Evolutionary conservation across 2,329 filamentous ascomycete genomes (phyloP).

Genomic region (Microsporum audouinii): DNA sequence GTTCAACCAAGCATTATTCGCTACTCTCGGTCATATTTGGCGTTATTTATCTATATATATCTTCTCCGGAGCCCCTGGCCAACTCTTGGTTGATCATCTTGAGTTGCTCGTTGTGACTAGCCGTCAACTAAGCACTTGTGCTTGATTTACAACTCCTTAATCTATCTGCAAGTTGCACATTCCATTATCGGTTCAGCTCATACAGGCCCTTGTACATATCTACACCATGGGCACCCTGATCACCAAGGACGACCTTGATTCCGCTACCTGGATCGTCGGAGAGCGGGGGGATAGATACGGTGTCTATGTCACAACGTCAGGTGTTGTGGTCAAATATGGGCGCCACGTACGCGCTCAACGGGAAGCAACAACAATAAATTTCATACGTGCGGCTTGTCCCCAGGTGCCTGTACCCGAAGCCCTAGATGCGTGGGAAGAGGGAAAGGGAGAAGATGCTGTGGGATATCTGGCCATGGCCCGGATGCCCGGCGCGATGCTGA

Average conservation of each 20-base stretch:
- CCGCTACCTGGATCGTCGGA: constrained; percentile 15
- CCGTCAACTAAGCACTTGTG: no score
- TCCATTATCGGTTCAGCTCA: no score
- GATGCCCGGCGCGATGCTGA: constrained; percentile 17
- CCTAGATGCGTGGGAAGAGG: constrained; percentile 17
- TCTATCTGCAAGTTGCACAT: no score
- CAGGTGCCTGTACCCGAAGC: constrained; percentile 19
- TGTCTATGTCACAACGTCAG: constrained; percentile 14
- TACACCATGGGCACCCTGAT: not conserved
- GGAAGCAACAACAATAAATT: constrained; percentile 21
- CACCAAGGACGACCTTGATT: constrained; percentile 6
- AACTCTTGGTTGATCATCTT: no score
- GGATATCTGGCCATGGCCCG: constrained; percentile 15
- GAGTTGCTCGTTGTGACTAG: no score
- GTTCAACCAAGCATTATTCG: no score
- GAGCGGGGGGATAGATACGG: constrained; percentile 6
- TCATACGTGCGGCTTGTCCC: constrained; percentile 6
- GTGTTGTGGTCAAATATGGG: constrained; percentile 16
- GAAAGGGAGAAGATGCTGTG: not conserved
- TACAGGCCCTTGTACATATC: not conserved
- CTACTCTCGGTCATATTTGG: no score
- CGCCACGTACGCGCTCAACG: constrained; percentile 14
- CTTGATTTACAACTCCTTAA: no score
- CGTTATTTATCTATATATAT: no score
- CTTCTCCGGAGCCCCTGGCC: no score